Evolutionary conservation across 2,329 filamentous ascomycete genomes (phyloP).

Genomic region (Helicocarpus griseus): DNA sequence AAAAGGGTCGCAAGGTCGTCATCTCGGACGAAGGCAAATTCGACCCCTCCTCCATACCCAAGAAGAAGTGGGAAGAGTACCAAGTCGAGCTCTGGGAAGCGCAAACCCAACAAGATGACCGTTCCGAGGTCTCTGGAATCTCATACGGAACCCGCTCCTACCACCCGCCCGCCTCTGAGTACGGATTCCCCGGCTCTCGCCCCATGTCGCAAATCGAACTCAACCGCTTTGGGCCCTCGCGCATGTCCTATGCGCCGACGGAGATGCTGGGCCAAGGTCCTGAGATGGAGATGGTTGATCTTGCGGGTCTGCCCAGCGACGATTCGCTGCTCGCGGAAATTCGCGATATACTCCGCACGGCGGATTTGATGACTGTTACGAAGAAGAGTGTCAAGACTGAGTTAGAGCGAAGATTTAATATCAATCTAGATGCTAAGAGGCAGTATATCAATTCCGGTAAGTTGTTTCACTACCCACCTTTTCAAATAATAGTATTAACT

Average conservation of each 20-base stretch:
- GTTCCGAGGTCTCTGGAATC: conserved; percentile 83
- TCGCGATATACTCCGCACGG: conserved; percentile 79
- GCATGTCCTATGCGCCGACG: conserved; percentile 71
- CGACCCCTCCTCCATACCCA: conserved; percentile 81
- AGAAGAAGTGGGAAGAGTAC: conserved; percentile 99
- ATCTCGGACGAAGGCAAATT: conserved; percentile 98
- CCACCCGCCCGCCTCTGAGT: conserved; percentile 57
- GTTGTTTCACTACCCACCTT: conserved; percentile 25
- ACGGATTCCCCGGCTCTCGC: conserved; percentile 55
- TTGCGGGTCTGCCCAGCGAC: conserved; percentile 71
- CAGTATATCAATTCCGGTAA: conserved; percentile 89
- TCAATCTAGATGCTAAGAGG: conserved; percentile 76
- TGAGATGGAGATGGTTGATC: conserved; percentile 65
- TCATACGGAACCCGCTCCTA: conserved; percentile 83
- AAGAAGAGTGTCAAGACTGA: conserved; percentile 98
- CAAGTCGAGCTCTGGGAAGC: conserved; percentile 96
- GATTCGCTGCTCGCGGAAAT: conserved; percentile 90
- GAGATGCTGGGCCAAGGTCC: conserved; percentile 43
- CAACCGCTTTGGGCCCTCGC: conserved; percentile 46
- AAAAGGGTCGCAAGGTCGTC: conserved; percentile 83
- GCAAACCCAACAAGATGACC: conserved; percentile 73
- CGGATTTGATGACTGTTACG: conserved; percentile 93
- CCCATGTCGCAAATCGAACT: conserved; percentile 53
- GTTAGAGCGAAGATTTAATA: conserved; percentile 80
- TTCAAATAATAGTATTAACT: background rate